A percentile compares a stretch with the other conserved stretches of the same genome.
phyloP scores from a whole-genome alignment of 2,329 filamentous ascomycete genomes.

The Passalora sequoiae region DNA sequence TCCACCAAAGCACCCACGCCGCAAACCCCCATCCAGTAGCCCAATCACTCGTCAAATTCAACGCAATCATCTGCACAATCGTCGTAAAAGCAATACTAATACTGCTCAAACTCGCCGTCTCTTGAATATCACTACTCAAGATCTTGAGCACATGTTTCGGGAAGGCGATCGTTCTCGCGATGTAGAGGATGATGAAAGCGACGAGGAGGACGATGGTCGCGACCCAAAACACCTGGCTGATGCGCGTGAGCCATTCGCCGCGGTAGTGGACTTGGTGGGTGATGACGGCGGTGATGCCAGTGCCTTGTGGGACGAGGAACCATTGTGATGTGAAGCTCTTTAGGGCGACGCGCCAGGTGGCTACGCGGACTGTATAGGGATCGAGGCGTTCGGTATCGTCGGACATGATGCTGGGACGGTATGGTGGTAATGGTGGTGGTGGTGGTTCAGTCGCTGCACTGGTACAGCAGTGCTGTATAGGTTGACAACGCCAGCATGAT shows the following conservation, averaged over 20 bases:
- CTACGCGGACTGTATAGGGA: not conserved
- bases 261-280: conserved; percentile 16
- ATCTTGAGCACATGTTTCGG: conserved; percentile 6
- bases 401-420: not conserved
- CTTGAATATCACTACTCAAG: conserved; percentile 7
- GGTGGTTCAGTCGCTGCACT: not conserved
- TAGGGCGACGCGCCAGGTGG: conserved; percentile 7
- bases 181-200: conserved; percentile 9
- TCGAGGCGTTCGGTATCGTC: not conserved
- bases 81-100: conserved; percentile 16
- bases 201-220: conserved; percentile 11
- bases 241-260: conserved; percentile 11
- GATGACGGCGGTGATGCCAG: conserved; percentile 11
- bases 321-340: conserved; percentile 16
- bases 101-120: conserved; percentile 13
- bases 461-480: too few species aligned
- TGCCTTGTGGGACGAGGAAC: conserved; percentile 19
- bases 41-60: conserved; percentile 9
- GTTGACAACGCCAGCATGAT: too few species aligned
- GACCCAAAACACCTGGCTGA: conserved; percentile 14
- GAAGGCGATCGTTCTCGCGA: conserved; percentile 6
- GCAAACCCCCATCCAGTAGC: conserved; percentile 10
- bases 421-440: not conserved
- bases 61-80: conserved; percentile 11
- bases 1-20: conserved; percentile 16